Evolutionary conservation across 1,139 yeast species (phyloP).

Genomic region (Fermentozyma sake): DNA sequence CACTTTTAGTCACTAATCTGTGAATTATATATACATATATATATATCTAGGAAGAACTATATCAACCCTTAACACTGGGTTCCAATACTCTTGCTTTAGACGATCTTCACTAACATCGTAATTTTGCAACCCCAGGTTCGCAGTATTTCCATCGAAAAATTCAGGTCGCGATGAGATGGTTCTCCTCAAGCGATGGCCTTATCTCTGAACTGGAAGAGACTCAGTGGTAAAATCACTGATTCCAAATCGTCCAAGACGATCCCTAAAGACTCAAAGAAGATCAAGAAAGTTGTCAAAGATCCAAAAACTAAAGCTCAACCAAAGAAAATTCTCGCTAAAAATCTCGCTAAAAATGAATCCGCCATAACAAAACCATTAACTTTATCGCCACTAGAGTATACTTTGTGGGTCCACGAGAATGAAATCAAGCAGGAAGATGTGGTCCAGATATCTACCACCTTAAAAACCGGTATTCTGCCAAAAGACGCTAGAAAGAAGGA

Average conservation of each 20-base stretch:
- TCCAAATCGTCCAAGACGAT: no score
- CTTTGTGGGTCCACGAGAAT: conserved; percentile 28
- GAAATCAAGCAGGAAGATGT: conserved; percentile 17
- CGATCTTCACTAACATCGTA: no score
- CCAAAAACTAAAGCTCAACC: conserved; percentile 1
- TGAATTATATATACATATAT: no score
- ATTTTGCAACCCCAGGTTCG: no score
- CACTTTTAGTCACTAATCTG: no score
- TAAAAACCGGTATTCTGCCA: conserved; percentile 5
- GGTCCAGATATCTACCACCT: conserved; percentile 4
- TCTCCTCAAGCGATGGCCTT: conserved; percentile 13
- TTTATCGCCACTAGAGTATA: conserved; percentile 21
- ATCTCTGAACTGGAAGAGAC: conserved; percentile 33
- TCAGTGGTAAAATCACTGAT: conserved; percentile 1
- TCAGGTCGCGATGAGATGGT: conserved; percentile 1
- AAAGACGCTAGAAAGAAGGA: conserved; percentile 25
- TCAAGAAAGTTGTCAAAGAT: conserved; percentile 5
- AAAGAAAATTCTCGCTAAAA: conserved; percentile 1
- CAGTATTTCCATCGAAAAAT: conserved; percentile 1
- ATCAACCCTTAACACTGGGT: no score
- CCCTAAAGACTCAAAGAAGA: conserved; percentile 2
- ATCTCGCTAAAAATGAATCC: no score
- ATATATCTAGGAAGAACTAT: no score
- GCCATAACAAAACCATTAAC: no score
- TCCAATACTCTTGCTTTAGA: no score